A percentile compares a stretch with the other conserved stretches of the same genome.
Evolutionary conservation across 2,329 filamentous ascomycete genomes (phyloP).

Genomic region (Aspergillus transmontanensis): DNA sequence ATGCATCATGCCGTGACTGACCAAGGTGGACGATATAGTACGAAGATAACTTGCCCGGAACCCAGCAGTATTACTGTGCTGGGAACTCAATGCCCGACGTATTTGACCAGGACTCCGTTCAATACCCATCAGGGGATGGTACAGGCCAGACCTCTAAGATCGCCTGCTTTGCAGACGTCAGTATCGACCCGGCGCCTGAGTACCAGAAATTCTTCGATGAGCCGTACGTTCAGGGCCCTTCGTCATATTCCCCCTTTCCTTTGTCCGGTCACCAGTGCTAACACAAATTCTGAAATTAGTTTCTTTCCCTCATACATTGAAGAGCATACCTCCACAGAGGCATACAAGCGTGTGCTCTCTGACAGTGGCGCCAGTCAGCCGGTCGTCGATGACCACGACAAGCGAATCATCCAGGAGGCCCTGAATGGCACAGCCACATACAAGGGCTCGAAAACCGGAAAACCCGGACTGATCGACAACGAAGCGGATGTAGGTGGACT

Average conservation of each 20-base stretch:
- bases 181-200: constrained; percentile 8
- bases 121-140: constrained; percentile 7
- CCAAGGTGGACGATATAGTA: neutral
- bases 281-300: neutral
- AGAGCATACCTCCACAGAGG: constrained; percentile 13
- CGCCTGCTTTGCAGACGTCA: constrained; percentile 15
- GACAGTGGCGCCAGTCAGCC: constrained; percentile 11
- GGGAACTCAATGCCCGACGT: constrained; percentile 12
- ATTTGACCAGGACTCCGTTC: constrained; percentile 13
- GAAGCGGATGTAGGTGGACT: constrained; percentile 13
- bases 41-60: constrained; percentile 12
- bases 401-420: constrained; percentile 11
- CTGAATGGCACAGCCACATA: constrained; percentile 12
- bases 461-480: constrained; percentile 13
- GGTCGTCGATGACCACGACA: constrained; percentile 10
- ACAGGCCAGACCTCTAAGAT: constrained; percentile 9
- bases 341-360: constrained; percentile 15
- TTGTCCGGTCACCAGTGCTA: neutral
- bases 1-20: neutral
- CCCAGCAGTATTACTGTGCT: constrained; percentile 13
- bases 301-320: constrained; percentile 15
- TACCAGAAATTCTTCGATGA: constrained; percentile 17
- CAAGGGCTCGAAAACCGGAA: constrained; percentile 8
- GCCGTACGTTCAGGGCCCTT: neutral
- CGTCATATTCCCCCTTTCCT: no score